Evolutionary conservation across 2,329 filamentous ascomycete species (phyloP).

Genomic region (Penicillium expansum): DNA sequence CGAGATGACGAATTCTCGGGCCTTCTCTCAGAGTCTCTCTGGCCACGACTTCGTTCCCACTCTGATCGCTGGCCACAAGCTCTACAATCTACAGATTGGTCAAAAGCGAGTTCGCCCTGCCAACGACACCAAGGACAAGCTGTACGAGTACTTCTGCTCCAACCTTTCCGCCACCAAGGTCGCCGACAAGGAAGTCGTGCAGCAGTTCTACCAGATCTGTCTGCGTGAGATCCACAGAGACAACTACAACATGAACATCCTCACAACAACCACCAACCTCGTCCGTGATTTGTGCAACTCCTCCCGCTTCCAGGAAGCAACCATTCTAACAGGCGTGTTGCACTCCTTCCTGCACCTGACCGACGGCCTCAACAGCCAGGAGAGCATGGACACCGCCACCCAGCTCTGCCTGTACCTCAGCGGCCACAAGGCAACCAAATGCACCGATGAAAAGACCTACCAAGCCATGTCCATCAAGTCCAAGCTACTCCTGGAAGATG

Average conservation of each 20-base stretch:
- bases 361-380: conserved; percentile 31
- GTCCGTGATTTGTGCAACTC: conserved; percentile 33
- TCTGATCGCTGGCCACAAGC: conserved; percentile 31
- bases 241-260: conserved; percentile 33
- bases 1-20: conserved; percentile 44
- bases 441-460: conserved; percentile 26
- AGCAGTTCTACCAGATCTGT: conserved; percentile 35
- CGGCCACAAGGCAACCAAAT: conserved; percentile 34
- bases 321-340: conserved; percentile 34
- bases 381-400: conserved; percentile 37
- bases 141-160: conserved; percentile 40
- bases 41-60: conserved; percentile 36
- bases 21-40: conserved; percentile 35
- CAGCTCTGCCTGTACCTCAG: conserved; percentile 39
- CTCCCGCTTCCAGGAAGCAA: conserved; percentile 34
- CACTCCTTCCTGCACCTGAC: conserved; percentile 37
- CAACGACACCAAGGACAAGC: conserved; percentile 31
- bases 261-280: conserved; percentile 26
- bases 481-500: conserved; percentile 34
- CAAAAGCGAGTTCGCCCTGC: conserved; percentile 33
- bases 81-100: conserved; percentile 29
- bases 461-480: conserved; percentile 34
- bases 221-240: conserved; percentile 32
- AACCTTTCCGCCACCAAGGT: conserved; percentile 29
- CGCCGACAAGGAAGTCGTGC: conserved; percentile 28